Percentiles rank a stretch among this genome's conserved stretches.
Evolutionary conservation across 1,284 basidiomycete species (phyloP).

Genomic region (Gomphus bonarii): DNA sequence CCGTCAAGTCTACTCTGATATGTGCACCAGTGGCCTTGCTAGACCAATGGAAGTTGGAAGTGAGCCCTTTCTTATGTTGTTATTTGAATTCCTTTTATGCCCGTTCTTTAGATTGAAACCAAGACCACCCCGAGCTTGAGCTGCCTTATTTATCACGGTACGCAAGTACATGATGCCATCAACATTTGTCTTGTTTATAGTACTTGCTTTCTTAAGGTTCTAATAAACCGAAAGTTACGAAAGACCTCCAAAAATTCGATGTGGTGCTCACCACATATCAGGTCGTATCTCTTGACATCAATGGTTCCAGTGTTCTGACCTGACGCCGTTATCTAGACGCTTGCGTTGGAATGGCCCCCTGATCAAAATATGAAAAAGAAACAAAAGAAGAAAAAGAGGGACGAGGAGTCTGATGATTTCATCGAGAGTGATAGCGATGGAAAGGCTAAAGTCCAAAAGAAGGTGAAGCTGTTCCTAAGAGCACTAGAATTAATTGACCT

Average conservation of each 20-base stretch:
- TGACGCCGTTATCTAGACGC: constrained; percentile 27
- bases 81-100: neutral
- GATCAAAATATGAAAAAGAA: constrained; percentile 33
- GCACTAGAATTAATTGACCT: neutral
- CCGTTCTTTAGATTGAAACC: constrained; percentile 27
- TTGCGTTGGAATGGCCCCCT: constrained; percentile 42
- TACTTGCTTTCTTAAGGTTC: constrained; percentile 21
- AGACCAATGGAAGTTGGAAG: constrained; percentile 44
- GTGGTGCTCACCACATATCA: constrained; percentile 48
- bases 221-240: constrained; percentile 31
- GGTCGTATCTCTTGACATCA: constrained; percentile 22
- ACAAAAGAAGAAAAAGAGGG: constrained; percentile 29
- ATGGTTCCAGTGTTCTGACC: neutral
- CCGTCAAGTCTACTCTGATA: constrained; percentile 43
- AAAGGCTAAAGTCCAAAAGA: constrained; percentile 24
- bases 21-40: constrained; percentile 45
- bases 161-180: constrained; percentile 14
- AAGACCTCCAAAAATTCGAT: constrained; percentile 39
- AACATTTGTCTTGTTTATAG: neutral
- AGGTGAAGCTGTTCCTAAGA: constrained; percentile 10
- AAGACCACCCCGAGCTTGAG: constrained; percentile 38
- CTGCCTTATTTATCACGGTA: constrained; percentile 48
- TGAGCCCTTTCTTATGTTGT: neutral
- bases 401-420: constrained; percentile 25
- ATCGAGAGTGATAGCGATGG: constrained; percentile 28